Base-by-base conservation (phyloP, 148 eudicot genomes). In the Salicornia ramosissima region DNA sequence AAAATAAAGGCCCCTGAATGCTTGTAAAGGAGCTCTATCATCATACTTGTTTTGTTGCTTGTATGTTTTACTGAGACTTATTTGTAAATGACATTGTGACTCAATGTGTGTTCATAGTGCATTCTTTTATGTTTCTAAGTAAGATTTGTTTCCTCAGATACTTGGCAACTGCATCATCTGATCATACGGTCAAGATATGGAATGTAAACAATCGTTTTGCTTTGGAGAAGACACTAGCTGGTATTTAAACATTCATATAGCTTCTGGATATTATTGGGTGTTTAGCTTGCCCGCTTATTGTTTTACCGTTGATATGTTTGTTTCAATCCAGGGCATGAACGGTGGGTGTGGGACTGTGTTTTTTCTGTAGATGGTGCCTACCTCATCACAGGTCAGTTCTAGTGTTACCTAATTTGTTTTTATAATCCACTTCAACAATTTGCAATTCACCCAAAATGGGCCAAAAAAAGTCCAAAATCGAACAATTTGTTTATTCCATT, bases 281-380 rank as follows among this genome's bases (percentile, higher is more conserved):
- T 52, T 40, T 39, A 71, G 39, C 11, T 42, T 69, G 30, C 53
- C 42, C 18, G 1, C 29, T 14, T 28, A 25, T 56, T 7, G 16
- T 47, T 60, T 39, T 42, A 50, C 68, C 22, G 31, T 69, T 34
- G 40, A 40, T 65, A 40, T 60, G 59, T 65, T 61, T 70, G 29
- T 45, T 12, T 78, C 10, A 62, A 54, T 79, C 53, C 86, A 95
- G 99, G 99, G 54, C 99, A 95, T 77, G 85, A 87, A 36, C 90
- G 99, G 10, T 95, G 99, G 99, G 99, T 95, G 24, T 91, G 99
- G 97, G 99, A 95, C 74, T 95, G 97, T 73, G 96, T 89, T 47
- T 91, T 89, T 79, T 95, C 99, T 31, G 97, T 88, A n/a, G 97
- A 95, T 31, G 99, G 99, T 71, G 99, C 99, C 60, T 95, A 81